Conservation (phyloP, 2,329 filamentous ascomycete genomes). For the Colletotrichum truncatum region DNA sequence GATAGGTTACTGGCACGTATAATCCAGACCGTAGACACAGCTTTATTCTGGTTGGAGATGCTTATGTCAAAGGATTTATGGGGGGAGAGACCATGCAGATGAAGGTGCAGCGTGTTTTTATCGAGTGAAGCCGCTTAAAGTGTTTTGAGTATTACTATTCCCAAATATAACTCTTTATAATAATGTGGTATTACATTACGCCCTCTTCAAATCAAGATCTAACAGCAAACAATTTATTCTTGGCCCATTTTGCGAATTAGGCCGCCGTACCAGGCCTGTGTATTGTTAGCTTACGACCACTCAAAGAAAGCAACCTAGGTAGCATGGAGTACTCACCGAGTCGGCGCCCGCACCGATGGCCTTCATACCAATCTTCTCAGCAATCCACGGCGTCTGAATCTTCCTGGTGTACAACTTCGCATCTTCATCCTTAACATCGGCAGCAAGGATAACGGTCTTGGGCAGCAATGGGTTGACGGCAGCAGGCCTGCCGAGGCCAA, state of each 20-base stretch:
- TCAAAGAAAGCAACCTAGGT: background rate
- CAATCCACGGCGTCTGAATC: conserved; percentile 34
- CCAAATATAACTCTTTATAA: background rate
- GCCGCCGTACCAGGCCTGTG: conserved; percentile 17
- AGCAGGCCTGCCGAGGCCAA: conserved; percentile 51
- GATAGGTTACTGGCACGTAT: too few species aligned
- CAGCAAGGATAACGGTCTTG: conserved; percentile 44
- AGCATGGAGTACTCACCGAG: conserved; percentile 28
- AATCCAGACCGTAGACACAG: too few species aligned
- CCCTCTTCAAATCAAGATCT: background rate
- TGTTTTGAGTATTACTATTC: too few species aligned
- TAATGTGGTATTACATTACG: background rate
- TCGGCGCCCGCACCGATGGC: conserved; percentile 34
- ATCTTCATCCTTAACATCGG: conserved; percentile 42
- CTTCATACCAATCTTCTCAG: conserved; percentile 34
- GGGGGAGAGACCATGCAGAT: too few species aligned
- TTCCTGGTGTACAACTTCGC: conserved; percentile 41
- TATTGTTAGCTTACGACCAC: background rate
- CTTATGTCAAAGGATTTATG: too few species aligned
- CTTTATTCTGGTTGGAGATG: too few species aligned
- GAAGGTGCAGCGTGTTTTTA: too few species aligned
- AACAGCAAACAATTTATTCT: too few species aligned
- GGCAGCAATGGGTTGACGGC: conserved; percentile 48
- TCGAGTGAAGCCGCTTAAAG: too few species aligned
- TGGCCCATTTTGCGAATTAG: conserved; percentile 20